A percentile compares a stretch with the other conserved stretches of the same genome.
Evolutionary conservation across 2,329 filamentous ascomycete genomes (phyloP).

Genomic region (Chrysoporthe cubensis): DNA sequence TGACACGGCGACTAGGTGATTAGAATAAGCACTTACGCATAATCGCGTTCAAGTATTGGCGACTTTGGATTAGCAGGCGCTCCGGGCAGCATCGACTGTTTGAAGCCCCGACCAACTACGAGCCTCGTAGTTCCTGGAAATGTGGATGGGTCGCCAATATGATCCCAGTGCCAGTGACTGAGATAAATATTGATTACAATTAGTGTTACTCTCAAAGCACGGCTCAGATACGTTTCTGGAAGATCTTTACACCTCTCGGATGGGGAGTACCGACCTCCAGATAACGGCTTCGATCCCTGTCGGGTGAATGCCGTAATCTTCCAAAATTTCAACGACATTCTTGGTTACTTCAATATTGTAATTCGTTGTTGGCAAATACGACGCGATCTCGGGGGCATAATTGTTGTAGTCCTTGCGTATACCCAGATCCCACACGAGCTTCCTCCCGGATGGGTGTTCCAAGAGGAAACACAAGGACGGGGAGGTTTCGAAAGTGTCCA

Average conservation of each 20-base stretch:
- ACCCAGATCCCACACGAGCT: conserved; percentile 38
- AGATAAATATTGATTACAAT: conserved; percentile 26
- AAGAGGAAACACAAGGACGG: conserved; percentile 26
- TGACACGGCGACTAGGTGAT: background rate
- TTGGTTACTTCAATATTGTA: conserved; percentile 35
- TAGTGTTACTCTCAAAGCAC: background rate
- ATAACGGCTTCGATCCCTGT: conserved; percentile 15
- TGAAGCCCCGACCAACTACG: conserved; percentile 52
- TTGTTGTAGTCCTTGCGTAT: conserved; percentile 38
- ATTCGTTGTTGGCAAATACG: conserved; percentile 35
- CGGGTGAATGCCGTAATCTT: background rate
- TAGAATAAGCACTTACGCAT: conserved; percentile 24
- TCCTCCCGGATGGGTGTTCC: conserved; percentile 36
- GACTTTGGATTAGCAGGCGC: conserved; percentile 41
- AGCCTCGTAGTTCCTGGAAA: conserved; percentile 47
- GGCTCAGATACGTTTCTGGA: background rate
- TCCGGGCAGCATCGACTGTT: conserved; percentile 43
- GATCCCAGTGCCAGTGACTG: conserved; percentile 49
- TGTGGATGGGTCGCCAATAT: conserved; percentile 48
- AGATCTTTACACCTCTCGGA: background rate
- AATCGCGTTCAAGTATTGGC: conserved; percentile 36
- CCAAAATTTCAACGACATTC: conserved; percentile 35
- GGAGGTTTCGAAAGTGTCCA: conserved; percentile 39
- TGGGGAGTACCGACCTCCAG: conserved; percentile 12
- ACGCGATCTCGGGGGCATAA: conserved; percentile 34